Evolutionary conservation across 129 eudicot species (phyloP).

Genomic region (Ambrosia artemisiifolia): DNA sequence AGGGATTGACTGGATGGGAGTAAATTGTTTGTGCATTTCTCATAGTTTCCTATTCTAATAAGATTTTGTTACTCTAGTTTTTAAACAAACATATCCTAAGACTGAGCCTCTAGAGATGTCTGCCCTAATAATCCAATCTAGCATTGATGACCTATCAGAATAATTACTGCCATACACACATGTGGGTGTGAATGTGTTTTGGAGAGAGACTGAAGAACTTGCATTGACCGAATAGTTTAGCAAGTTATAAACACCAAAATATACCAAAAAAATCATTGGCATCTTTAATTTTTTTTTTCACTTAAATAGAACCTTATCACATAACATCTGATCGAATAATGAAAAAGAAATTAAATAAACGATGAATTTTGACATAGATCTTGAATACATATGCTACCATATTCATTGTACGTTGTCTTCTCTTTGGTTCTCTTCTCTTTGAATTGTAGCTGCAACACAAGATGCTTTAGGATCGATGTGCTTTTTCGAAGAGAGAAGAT

Average conservation of each 20-base stretch:
- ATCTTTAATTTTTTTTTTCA: constrained; percentile 2
- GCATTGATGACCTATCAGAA: constrained; percentile 21
- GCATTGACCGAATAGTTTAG: constrained; percentile 10
- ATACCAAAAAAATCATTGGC: constrained; percentile 1
- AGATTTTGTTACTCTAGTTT: too few relatives aligned
- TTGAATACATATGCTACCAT: constrained; percentile 10
- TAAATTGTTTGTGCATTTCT: too few relatives aligned
- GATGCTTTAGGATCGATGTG: too few relatives aligned
- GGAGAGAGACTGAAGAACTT: constrained; percentile 14
- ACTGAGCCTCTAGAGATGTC: constrained; percentile 20
- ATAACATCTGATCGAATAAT: not conserved
- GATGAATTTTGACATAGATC: constrained; percentile 4
- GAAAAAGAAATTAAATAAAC: not conserved
- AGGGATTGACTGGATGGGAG: too few relatives aligned
- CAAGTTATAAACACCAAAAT: not conserved
- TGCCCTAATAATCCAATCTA: constrained; percentile 22
- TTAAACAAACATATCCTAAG: not conserved
- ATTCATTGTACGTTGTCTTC: constrained; percentile 16
- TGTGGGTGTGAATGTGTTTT: constrained; percentile 13
- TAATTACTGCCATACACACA: constrained; percentile 25
- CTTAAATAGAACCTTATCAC: constrained; percentile 7
- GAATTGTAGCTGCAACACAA: not conserved
- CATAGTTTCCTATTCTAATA: too few relatives aligned
- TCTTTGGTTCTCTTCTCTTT: not conserved
- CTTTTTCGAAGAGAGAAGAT: not conserved